These are phyloP conservation scores for Phytophthora pistaciae DNA, from an alignment of 352 stramenopile genomes.

Conservation along the genomic window DNA sequence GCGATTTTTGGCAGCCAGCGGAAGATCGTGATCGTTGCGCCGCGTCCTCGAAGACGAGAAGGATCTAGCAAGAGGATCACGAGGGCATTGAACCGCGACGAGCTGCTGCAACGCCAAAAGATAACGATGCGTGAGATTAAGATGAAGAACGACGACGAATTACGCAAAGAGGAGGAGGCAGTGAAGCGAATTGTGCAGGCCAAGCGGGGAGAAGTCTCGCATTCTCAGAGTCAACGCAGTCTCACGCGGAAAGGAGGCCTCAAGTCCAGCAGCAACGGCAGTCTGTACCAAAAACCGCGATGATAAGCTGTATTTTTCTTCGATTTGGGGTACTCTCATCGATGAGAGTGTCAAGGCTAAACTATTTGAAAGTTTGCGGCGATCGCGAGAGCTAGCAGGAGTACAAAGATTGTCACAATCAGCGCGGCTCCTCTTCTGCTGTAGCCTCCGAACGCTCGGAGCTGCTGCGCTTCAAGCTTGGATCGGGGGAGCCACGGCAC, in stretches of 20 bases:
- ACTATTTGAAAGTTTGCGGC: slow-evolving; percentile 32
- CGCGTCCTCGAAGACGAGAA: slow-evolving; percentile 10
- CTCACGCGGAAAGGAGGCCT: slow-evolving; percentile 27
- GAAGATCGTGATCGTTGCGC: slow-evolving; percentile 28
- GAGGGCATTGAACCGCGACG: slow-evolving; percentile 27
- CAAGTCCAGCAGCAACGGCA: slow-evolving; percentile 8
- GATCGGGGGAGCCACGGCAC: slow-evolving; percentile 43
- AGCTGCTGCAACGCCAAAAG: slow-evolving; percentile 49
- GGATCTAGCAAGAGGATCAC: slow-evolving; percentile 9
- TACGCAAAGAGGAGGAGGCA: slow-evolving; percentile 46
- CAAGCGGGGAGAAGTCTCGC: slow-evolving; percentile 48
- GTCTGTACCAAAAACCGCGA: neutral
- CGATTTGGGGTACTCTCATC: slow-evolving; percentile 4
- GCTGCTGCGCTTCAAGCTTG: slow-evolving; percentile 58
- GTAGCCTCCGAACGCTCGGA: slow-evolving; percentile 41
- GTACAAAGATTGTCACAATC: slow-evolving; percentile 36
- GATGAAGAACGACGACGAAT: slow-evolving; percentile 55
- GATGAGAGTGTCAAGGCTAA: slow-evolving; percentile 10
- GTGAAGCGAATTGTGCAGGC: slow-evolving; percentile 36
- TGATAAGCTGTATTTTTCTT: neutral
- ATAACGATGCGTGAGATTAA: slow-evolving; percentile 54
- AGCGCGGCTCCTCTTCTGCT: slow-evolving; percentile 39
- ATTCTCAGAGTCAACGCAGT: slow-evolving; percentile 49
- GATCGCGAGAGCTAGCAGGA: slow-evolving; percentile 45
- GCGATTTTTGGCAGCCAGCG: slow-evolving; percentile 2